Evolutionary conservation across 805 yeast genomes (phyloP).

Genomic region (Zygotorulaspora chibaensis): DNA sequence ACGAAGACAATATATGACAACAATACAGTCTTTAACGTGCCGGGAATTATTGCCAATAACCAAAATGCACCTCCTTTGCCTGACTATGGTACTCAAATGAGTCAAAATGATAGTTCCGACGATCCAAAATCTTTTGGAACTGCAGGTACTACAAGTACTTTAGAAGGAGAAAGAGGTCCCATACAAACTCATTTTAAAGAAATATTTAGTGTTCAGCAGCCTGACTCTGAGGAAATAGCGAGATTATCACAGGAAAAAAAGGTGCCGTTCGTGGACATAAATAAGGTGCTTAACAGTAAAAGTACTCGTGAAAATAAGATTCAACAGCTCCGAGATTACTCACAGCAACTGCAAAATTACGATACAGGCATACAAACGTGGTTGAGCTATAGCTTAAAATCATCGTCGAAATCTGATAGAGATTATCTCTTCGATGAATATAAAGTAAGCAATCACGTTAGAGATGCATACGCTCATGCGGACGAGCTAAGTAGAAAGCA

Average conservation of each 20-base stretch:
- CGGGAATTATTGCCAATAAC: constrained; percentile 30
- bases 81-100: constrained; percentile 6
- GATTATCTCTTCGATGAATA: constrained; percentile 36
- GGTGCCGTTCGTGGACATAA: constrained; percentile 41
- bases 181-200: constrained; percentile 15
- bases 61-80: constrained; percentile 35
- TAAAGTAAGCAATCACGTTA: constrained; percentile 48
- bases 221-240: constrained; percentile 18
- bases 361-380: constrained; percentile 59
- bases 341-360: constrained; percentile 39
- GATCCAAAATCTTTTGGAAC: constrained; percentile 12
- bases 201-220: constrained; percentile 16
- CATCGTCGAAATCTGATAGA: constrained; percentile 29
- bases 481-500: constrained; percentile 39
- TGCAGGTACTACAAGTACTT: constrained; percentile 6
- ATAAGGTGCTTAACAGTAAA: constrained; percentile 36
- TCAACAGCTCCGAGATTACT: constrained; percentile 28
- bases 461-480: constrained; percentile 64
- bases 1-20: constrained; percentile 36
- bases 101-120: constrained; percentile 11
- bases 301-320: constrained; percentile 22
- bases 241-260: constrained; percentile 38
- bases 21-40: constrained; percentile 35
- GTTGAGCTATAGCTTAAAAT: constrained; percentile 39
- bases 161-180: constrained; percentile 11